These are phyloP conservation scores for Entomortierella chlamydospora DNA, from an alignment of 192 early-diverging fungal genomes.

Conservation along the genomic window DNA sequence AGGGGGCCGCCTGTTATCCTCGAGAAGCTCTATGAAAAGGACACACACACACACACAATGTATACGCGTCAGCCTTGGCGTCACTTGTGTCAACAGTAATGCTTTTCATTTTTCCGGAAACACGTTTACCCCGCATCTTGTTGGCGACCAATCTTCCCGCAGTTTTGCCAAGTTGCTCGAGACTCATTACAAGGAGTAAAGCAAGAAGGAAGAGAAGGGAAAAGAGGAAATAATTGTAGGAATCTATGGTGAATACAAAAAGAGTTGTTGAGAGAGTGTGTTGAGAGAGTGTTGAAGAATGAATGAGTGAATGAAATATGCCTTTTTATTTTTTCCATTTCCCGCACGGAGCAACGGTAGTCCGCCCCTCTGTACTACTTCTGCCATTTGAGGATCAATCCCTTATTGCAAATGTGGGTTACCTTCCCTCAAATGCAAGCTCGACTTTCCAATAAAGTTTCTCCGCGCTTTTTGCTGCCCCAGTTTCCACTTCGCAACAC, in stretches of 20 bases:
- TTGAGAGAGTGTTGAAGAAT: no score
- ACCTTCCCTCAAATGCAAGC: no score
- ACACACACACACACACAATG: no score
- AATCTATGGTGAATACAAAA: not conserved
- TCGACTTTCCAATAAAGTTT: no score
- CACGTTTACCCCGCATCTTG: slow-evolving; percentile 30
- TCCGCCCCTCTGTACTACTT: no score
- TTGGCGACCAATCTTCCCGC: slow-evolving; percentile 37
- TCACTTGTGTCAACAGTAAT: no score
- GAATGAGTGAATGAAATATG: no score
- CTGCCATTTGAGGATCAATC: no score
- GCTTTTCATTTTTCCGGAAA: slow-evolving; percentile 1
- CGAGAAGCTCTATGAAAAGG: not conserved
- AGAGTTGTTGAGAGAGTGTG: not conserved
- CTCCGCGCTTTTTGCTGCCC: no score
- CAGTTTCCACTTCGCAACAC: not conserved
- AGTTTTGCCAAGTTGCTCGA: slow-evolving; percentile 38
- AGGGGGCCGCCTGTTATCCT: not conserved
- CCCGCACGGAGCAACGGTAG: no score
- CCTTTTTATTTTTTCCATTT: no score
- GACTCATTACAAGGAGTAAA: slow-evolving; percentile 33
- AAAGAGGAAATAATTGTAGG: slow-evolving; percentile 15
- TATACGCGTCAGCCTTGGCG: not conserved
- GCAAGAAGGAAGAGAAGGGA: slow-evolving; percentile 21
- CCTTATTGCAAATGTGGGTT: no score